Evolutionary conservation across 306 rosid species (phyloP).

Genomic region (Citrullus amarus): DNA sequence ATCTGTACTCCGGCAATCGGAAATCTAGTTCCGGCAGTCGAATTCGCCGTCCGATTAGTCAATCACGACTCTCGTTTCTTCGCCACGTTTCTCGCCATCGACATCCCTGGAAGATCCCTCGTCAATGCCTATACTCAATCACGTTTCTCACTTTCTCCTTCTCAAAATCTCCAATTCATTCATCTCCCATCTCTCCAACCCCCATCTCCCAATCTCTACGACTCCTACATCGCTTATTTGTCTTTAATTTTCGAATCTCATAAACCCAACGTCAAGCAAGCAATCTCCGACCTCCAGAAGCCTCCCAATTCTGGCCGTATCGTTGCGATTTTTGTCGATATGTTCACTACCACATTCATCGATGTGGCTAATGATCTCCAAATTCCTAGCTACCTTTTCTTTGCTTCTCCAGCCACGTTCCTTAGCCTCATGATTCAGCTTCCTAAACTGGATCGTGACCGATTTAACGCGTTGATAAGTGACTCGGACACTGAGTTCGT

Average conservation of each 20-base stretch:
- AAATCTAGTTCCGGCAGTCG: conserved; percentile 36
- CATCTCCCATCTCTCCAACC: background rate
- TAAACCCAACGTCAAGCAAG: background rate
- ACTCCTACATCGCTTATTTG: background rate
- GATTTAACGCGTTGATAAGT: background rate
- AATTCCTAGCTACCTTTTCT: background rate
- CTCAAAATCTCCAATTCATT: background rate
- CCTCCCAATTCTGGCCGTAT: background rate
- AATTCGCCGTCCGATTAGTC: conserved; percentile 42
- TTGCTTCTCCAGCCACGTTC: background rate
- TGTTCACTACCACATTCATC: background rate
- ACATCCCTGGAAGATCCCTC: background rate
- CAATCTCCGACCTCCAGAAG: background rate
- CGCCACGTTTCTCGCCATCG: conserved; percentile 18
- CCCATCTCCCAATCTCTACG: background rate
- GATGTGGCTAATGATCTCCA: background rate
- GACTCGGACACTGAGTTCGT: background rate
- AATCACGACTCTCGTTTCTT: conserved; percentile 29
- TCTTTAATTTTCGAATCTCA: background rate
- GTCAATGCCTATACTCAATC: conserved; percentile 1
- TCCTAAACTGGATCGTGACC: background rate
- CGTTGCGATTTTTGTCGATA: background rate
- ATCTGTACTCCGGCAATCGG: conserved; percentile 40
- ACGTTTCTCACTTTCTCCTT: background rate
- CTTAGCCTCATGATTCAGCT: background rate